Evolutionary conservation across 140 eudicot genomes (phyloP).

Genomic region (Erigeron philadelphicus): DNA sequence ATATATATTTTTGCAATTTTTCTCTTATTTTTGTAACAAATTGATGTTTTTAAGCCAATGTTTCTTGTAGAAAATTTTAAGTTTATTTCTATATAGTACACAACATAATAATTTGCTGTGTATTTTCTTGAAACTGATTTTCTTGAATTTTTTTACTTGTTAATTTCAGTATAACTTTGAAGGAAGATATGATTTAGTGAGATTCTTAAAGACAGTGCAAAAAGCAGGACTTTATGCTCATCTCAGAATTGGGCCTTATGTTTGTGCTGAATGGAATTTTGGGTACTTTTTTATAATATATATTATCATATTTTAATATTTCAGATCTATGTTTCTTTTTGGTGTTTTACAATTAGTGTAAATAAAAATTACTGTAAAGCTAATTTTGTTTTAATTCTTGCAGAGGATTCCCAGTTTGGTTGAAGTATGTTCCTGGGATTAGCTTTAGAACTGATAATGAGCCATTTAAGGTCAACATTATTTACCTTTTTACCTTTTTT

Average conservation of each 20-base stretch:
- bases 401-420: conserved; percentile 62
- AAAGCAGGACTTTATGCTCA: conserved; percentile 59
- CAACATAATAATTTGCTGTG: not conserved
- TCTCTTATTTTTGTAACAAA: not conserved
- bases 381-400: conserved; percentile 28
- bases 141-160: conserved; percentile 4
- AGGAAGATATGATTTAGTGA: conserved; percentile 52
- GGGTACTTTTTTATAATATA: conserved; percentile 32
- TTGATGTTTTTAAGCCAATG: no score
- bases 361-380: conserved; percentile 19
- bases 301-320: not conserved
- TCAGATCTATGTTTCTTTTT: conserved; percentile 30
- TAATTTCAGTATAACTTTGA: conserved; percentile 40
- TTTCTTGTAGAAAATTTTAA: not conserved
- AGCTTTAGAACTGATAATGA: conserved; percentile 50
- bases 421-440: conserved; percentile 51
- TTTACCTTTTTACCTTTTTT: not conserved
- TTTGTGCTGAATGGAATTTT: conserved; percentile 60
- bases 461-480: conserved; percentile 43
- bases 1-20: conserved; percentile 19
- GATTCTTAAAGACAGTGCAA: conserved; percentile 48
- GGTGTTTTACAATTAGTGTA: not conserved
- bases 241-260: conserved; percentile 53
- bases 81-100: not conserved
- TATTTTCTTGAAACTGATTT: not conserved